Base-by-base conservation (phyloP, 2,329 filamentous ascomycete genomes). In the Lasiodiplodia theobromae region DNA sequence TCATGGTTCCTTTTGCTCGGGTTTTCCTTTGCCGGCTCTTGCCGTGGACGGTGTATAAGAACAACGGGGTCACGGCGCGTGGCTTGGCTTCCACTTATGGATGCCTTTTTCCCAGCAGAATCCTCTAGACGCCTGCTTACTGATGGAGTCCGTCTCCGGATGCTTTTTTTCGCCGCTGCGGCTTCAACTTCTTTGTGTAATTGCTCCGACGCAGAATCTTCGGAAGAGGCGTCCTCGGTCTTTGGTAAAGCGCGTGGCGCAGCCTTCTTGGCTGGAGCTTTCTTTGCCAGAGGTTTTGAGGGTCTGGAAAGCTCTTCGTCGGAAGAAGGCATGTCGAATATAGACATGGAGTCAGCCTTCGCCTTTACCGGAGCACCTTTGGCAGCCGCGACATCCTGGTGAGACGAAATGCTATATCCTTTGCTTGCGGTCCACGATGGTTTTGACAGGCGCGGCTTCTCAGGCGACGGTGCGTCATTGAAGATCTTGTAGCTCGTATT, bases 321-420 rank as follows among this genome's bases (percentile, higher is more conserved):
- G 12, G 70, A 71, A 5, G 58, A 79, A 4, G 82, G 82, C 23
- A 84, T 77, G 70, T 85, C 82, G 71, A 83, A 85, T 21, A 80
- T 72, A 57, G 66, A 62, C 23, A 54, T 51, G 31, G 53, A 49
- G 34, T 68, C 66, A 28, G 53, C 34, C 54, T 60, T 58, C 18
- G 65, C 18, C 38, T 40, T 67, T 16, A 31, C 44, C 21, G 28
- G 16, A 5, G 16, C 44, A 21, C 44, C 25, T 28, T 31, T 56
- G n/a, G 60, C 31, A 12, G 47, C 23, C 31, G 60, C 47, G 47
- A 52, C 60, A 64, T 51, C 37, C 21, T 57, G 47, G 16, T 21
- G 16, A 21, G 64, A 62, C 38, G 57, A 31, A 16, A 31, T n/a
- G 31, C 23, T 49, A 25, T 23, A 21, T 49, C n/a, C 57, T 63